Evolutionary conservation across 208 protist species (phyloP), one percentile per base, ranked within the genome.

Genomic region (Trypanosoma caninum): DNA sequence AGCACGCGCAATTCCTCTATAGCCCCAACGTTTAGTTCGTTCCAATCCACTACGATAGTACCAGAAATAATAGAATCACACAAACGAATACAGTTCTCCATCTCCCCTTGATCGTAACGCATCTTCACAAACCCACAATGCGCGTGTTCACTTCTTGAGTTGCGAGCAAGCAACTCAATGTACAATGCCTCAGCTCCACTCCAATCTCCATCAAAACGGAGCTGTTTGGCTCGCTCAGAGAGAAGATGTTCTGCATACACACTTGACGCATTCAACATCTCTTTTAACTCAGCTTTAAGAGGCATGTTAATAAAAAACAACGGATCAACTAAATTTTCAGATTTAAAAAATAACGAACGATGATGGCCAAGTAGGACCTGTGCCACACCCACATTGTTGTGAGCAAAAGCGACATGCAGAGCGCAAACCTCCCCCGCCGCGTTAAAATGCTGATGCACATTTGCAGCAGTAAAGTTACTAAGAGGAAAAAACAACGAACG

Each of bases 351-450:
- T 44, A 52, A 48, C 22, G 27, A 55, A 23, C 44, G 25, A 20
- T 58, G 46, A 37, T 44, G 20, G 2, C 16, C 31, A 25, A 72
- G 48, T 16, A 78, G 35, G 14, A 51, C n/a, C n/a, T n/a, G n/a
- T 18, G 47, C 45, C 14, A 66, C 61, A 20, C 31, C 51, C 4
- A 28, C 28, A 56, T 62, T 53, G 8, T 59, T 34, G 23, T 64
- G 57, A 3, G 64, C 65, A 47, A 71, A 46, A 1, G 72, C 72
- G 13, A 72, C 56, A 44, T 78, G 72, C n/a, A 78, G 13, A 22
- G 60, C 58, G 48, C 60, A 51, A 0, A 78, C 72, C 10, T 57
- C 59, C 1, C 70, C 70, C 2, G 58, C 50, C 25, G 0, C 31
- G 13, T 20, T 38, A 59, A 76, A 53, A 11, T 2, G 9, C 0